phyloP scores from a whole-genome alignment of 768 basidiomycete genomes.

The Lactifluus volemus region DNA sequence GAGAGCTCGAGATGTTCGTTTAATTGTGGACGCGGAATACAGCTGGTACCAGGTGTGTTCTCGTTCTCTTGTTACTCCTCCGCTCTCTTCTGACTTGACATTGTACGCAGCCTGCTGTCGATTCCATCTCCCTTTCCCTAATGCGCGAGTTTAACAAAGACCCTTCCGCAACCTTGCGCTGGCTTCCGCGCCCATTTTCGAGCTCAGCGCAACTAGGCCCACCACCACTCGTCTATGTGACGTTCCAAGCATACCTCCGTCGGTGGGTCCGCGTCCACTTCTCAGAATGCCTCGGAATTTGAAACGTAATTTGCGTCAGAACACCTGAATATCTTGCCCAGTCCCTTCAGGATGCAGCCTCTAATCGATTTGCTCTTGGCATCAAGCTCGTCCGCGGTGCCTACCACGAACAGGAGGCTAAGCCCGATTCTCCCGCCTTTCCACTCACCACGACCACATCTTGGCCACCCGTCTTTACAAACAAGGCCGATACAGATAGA shows the following conservation, averaged over 20 bases:
- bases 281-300: not conserved
- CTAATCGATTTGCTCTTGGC: constrained; percentile 65
- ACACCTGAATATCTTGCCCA: constrained; percentile 60
- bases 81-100: not conserved
- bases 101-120: constrained; percentile 60
- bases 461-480: constrained; percentile 54
- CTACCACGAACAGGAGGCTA: constrained; percentile 72
- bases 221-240: constrained; percentile 66
- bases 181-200: not conserved
- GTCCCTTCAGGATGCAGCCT: constrained; percentile 55
- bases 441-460: constrained; percentile 47
- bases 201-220: not conserved
- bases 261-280: constrained; percentile 34
- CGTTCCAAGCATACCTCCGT: constrained; percentile 83
- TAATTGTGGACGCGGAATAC: constrained; percentile 84
- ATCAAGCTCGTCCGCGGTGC: constrained; percentile 92
- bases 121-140: constrained; percentile 65
- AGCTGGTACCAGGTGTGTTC: constrained; percentile 38
- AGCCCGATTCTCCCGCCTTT: constrained; percentile 28
- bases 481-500: constrained; percentile 64
- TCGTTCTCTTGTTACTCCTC: not conserved
- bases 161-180: constrained; percentile 18
- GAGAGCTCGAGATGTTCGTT: constrained; percentile 48
- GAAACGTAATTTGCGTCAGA: constrained; percentile 28
- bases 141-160: constrained; percentile 67